phyloP scores from a whole-genome alignment of 164 flowering plant genomes.

The Stephania cephalantha region DNA sequence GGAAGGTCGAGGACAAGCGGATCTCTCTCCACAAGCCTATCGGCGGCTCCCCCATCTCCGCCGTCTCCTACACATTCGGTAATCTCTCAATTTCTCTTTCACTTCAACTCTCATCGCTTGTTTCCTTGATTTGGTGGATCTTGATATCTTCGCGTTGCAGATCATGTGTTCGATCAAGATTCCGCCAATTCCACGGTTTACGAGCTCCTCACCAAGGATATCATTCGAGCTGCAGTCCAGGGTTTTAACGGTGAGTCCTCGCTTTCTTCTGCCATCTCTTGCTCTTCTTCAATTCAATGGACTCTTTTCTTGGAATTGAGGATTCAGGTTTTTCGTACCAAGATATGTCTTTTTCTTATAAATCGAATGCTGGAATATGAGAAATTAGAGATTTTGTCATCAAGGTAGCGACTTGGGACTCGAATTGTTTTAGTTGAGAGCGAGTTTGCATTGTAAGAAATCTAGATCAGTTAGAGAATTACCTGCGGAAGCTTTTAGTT shows the following conservation, averaged over 20 bases:
- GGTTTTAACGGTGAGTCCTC: conserved; percentile 66
- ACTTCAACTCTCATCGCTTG: neutral
- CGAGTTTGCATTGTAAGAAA: no score
- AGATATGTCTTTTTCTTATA: no score
- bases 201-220: conserved; percentile 60
- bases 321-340: neutral
- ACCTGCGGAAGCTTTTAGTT: no score
- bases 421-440: no score
- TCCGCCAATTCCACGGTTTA: conserved; percentile 56
- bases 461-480: no score
- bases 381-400: no score
- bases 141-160: conserved; percentile 24
- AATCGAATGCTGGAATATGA: no score
- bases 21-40: conserved; percentile 66
- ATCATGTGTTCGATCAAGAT: conserved; percentile 67
- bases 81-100: no score
- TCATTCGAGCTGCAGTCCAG: conserved; percentile 64
- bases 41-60: conserved; percentile 71
- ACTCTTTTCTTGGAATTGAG: neutral
- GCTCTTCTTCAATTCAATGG: neutral
- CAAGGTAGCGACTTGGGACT: no score
- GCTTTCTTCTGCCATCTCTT: neutral
- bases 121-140: neutral
- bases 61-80: conserved; percentile 76
- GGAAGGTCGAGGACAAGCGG: conserved; percentile 79